Percentiles rank a stretch among this genome's conserved stretches.
Conservation (phyloP, 129 eudicot genomes). For the Calendula officinalis region DNA sequence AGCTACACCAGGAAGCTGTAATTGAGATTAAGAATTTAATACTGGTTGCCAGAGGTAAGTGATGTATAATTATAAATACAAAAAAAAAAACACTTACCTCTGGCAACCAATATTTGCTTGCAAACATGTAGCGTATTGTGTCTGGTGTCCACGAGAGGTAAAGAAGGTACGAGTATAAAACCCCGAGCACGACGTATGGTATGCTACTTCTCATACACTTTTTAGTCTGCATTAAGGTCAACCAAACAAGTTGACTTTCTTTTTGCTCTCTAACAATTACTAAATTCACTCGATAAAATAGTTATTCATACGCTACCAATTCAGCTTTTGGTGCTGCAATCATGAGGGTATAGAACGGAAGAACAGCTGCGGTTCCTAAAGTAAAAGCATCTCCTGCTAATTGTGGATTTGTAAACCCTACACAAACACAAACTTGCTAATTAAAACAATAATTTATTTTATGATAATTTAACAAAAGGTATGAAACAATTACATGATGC, state of each 20-base stretch:
- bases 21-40: no score
- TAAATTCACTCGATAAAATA: no score
- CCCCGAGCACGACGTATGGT: slow-evolving; percentile 67
- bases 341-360: slow-evolving; percentile 93
- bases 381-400: slow-evolving; percentile 76
- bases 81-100: slow-evolving; percentile 48
- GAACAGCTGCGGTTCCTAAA: slow-evolving; percentile 87
- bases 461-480: slow-evolving; percentile 18
- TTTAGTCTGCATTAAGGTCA: slow-evolving; percentile 64
- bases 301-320: no score
- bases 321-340: slow-evolving; percentile 87
- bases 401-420: slow-evolving; percentile 58
- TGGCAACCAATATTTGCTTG: slow-evolving; percentile 89
- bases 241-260: background rate
- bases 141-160: slow-evolving; percentile 94
- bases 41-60: slow-evolving; percentile 19
- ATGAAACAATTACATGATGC: slow-evolving; percentile 61
- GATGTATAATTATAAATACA: no score
- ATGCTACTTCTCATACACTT: slow-evolving; percentile 58
- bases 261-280: slow-evolving; percentile 36
- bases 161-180: slow-evolving; percentile 63
- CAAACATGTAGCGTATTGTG: slow-evolving; percentile 73
- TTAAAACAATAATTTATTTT: slow-evolving; percentile 16
- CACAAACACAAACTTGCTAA: slow-evolving; percentile 29
- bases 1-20: slow-evolving; percentile 85